A percentile compares a stretch with the other conserved stretches of the same genome.
Conservation (phyloP, 2,329 filamentous ascomycete genomes). For the Colletotrichum eleusines region DNA sequence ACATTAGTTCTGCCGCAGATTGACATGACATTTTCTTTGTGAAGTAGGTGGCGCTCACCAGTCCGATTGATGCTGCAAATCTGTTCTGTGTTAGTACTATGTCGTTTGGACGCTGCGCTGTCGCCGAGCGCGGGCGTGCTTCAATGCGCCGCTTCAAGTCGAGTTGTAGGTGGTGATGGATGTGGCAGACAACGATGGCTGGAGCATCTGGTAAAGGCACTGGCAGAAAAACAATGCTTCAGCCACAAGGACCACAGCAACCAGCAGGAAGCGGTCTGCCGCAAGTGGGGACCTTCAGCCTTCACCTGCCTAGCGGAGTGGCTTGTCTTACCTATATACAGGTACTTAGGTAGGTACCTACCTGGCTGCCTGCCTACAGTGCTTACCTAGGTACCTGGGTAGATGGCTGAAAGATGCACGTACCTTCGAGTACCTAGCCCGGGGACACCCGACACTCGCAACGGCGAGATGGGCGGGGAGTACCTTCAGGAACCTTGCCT, state of each 20-base stretch:
- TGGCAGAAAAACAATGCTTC: constrained; percentile 41
- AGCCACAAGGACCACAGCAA: constrained; percentile 40
- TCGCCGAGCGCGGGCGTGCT: constrained; percentile 39
- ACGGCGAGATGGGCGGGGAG: not conserved
- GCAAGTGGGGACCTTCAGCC: constrained; percentile 19
- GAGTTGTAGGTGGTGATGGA: constrained; percentile 36
- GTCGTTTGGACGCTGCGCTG: constrained; percentile 37
- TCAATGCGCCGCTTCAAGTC: constrained; percentile 38
- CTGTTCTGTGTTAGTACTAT: constrained; percentile 46
- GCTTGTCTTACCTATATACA: constrained; percentile 17
- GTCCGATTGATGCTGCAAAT: constrained; percentile 15
- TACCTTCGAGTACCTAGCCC: not conserved
- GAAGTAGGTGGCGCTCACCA: constrained; percentile 14
- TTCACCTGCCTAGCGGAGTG: constrained; percentile 16
- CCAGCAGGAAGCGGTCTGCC: constrained; percentile 37
- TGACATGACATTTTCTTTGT: not conserved
- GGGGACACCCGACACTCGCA: not conserved
- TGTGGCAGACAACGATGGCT: constrained; percentile 6
- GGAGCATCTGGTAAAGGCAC: constrained; percentile 18
- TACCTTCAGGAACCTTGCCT: not conserved
- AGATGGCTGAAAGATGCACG: not conserved
- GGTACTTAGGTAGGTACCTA: no score
- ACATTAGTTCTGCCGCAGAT: constrained; percentile 19
- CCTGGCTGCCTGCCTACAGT: no score
- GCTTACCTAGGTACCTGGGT: no score